Evolutionary conservation across 208 protist genomes (phyloP).

Genomic region (Acanthamoeba sp.): DNA sequence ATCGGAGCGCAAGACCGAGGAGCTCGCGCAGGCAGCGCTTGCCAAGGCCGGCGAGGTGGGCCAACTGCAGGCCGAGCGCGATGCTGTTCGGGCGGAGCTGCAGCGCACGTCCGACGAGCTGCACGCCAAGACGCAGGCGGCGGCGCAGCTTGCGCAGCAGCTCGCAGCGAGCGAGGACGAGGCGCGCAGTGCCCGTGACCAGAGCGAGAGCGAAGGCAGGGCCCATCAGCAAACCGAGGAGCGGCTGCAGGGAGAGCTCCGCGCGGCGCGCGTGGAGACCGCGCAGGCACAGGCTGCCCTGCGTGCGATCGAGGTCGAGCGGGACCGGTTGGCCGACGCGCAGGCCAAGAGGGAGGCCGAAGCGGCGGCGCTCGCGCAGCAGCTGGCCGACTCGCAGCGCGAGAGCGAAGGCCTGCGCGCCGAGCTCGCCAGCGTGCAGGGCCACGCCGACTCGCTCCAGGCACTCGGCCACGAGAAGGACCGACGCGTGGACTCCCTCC

Average conservation of each 20-base stretch:
- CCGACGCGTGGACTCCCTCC: not conserved
- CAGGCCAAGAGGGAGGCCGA: no score
- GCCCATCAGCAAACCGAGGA: not conserved
- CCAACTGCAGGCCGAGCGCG: not conserved
- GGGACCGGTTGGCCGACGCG: no score
- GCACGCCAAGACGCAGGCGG: not conserved
- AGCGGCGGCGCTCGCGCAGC: not conserved
- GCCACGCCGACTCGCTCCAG: no score
- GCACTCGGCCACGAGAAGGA: no score
- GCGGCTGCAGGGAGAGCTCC: not conserved
- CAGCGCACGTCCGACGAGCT: no score
- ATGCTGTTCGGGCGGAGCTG: not conserved
- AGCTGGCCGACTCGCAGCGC: not conserved
- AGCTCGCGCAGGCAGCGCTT: not conserved
- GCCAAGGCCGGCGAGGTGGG: not conserved
- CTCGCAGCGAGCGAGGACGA: not conserved
- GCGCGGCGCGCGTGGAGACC: no score
- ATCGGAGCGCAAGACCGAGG: not conserved
- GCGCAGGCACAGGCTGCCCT: not conserved
- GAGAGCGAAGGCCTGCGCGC: not conserved
- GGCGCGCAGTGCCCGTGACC: not conserved
- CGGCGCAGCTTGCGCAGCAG: not conserved
- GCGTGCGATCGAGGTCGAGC: no score
- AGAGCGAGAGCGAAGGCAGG: not conserved
- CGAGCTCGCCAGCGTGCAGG: not conserved